Percentiles rank a stretch among this genome's conserved stretches.
Evolutionary conservation across 345 rosid species (phyloP).

Genomic region (Eucalyptus albens): DNA sequence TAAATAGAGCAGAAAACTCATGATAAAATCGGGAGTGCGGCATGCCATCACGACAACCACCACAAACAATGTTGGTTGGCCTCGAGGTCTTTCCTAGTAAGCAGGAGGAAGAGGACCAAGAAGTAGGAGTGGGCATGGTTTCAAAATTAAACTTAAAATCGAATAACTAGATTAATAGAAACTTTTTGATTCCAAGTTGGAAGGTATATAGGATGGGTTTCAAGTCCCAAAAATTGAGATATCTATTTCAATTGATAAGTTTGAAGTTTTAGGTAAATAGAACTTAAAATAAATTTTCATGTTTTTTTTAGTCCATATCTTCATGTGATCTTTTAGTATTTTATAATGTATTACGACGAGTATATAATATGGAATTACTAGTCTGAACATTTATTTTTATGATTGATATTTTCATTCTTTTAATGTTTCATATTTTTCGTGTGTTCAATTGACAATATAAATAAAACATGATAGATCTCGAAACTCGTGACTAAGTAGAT

Average conservation of each 20-base stretch:
- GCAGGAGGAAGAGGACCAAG: not conserved
- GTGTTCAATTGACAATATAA: fast-evolving
- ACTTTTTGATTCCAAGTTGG: fast-evolving
- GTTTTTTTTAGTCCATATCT: fast-evolving
- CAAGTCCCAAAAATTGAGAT: fast-evolving
- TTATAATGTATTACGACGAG: too few species aligned
- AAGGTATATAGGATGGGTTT: too few species aligned
- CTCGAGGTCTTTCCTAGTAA: not conserved
- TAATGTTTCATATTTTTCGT: too few species aligned
- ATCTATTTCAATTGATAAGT: fast-evolving
- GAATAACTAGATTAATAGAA: fast-evolving
- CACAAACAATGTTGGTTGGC: not conserved
- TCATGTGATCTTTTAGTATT: fast-evolving
- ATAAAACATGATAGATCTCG: fast-evolving
- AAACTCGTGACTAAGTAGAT: too few species aligned
- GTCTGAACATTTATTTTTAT: fast-evolving
- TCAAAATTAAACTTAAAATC: fast-evolving
- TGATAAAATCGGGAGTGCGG: fast-evolving
- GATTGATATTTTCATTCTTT: too few species aligned
- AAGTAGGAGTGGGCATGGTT: too few species aligned
- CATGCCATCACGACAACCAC: not conserved
- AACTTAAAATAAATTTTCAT: too few species aligned
- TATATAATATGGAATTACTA: too few species aligned
- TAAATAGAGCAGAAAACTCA: fast-evolving
- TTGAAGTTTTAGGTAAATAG: too few species aligned